These are phyloP conservation scores for Osmanthus fragrans DNA, from an alignment of 257 asterid genomes.

Conservation along the genomic window DNA sequence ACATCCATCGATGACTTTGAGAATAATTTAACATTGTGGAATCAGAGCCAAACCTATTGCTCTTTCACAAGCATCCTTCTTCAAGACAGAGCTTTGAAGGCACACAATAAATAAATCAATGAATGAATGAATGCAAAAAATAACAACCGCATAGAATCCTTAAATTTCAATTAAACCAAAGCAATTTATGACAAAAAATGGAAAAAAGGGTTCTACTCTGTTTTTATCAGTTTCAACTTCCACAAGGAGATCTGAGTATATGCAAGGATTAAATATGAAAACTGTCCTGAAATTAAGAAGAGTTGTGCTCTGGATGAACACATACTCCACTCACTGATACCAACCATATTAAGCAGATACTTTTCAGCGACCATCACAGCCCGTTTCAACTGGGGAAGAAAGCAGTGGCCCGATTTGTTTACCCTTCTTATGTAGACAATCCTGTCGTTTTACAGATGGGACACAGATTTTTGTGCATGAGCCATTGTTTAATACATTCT, in stretches of 20 bases:
- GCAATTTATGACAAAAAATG: neutral
- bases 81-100: neutral
- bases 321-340: neutral
- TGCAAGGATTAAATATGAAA: neutral
- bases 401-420: neutral
- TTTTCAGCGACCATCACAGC: constrained; percentile 10
- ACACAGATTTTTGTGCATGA: constrained; percentile 58
- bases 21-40: neutral
- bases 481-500: constrained; percentile 65
- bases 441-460: constrained; percentile 67
- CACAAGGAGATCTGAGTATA: neutral
- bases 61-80: neutral
- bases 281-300: neutral
- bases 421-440: constrained; percentile 32
- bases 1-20: neutral
- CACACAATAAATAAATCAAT: neutral
- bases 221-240: neutral
- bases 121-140: neutral
- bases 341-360: neutral
- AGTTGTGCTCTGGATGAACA: constrained; percentile 11
- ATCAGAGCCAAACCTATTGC: neutral
- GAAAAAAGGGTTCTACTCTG: neutral
- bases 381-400: neutral
- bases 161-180: neutral
- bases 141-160: neutral